Evolutionary conservation across 768 basidiomycete species (phyloP).

Genomic region (Leccinellum albellum): DNA sequence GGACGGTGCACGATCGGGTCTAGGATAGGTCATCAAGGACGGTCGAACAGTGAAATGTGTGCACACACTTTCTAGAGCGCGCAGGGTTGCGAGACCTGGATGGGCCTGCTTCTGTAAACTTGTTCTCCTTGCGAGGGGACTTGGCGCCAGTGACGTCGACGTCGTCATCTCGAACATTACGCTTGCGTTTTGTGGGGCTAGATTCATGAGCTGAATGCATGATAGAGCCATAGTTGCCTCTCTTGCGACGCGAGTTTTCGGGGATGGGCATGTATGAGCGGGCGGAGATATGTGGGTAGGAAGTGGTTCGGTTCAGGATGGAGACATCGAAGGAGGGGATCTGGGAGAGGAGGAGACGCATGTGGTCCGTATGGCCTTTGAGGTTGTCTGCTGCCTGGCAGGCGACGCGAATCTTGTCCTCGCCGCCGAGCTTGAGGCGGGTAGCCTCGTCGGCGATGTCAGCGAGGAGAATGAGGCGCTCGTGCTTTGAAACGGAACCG

Average conservation of each 20-base stretch:
- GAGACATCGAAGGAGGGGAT: constrained; percentile 62
- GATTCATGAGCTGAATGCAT: constrained; percentile 49
- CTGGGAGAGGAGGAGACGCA: constrained; percentile 56
- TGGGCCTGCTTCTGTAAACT: constrained; percentile 38
- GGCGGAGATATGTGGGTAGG: constrained; percentile 72
- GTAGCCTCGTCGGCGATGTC: constrained; percentile 94
- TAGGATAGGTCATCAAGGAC: constrained; percentile 23
- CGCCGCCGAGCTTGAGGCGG: constrained; percentile 87
- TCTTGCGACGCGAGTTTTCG: constrained; percentile 63
- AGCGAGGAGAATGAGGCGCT: constrained; percentile 80
- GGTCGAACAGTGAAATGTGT: background rate
- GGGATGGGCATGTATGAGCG: constrained; percentile 65
- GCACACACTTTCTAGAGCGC: constrained; percentile 58
- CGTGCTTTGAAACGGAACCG: constrained; percentile 53
- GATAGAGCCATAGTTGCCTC: constrained; percentile 54
- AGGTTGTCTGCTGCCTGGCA: constrained; percentile 89
- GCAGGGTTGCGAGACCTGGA: constrained; percentile 50
- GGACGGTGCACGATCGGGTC: constrained; percentile 61
- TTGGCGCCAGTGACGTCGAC: constrained; percentile 44
- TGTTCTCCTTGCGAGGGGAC: constrained; percentile 62
- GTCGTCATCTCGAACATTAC: constrained; percentile 61
- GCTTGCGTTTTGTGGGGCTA: constrained; percentile 64
- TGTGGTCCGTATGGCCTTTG: constrained; percentile 57
- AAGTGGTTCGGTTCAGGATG: constrained; percentile 56
- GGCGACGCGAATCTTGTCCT: constrained; percentile 97